Percentiles rank a stretch among this genome's conserved stretches.
Conservation (phyloP, 805 yeast genomes). For the Yarrowia deformans region DNA sequence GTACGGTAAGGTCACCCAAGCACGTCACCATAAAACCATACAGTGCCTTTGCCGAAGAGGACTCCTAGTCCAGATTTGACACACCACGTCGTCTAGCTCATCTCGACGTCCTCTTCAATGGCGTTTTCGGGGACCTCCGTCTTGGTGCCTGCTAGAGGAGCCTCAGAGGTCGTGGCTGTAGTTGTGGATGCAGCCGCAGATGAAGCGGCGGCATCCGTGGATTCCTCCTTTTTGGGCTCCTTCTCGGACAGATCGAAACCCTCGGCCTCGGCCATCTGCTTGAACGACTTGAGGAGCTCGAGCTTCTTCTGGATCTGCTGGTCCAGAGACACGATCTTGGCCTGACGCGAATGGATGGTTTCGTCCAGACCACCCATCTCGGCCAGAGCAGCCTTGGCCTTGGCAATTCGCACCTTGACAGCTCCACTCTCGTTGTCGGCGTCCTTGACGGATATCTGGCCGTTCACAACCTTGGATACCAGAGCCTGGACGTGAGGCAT, state of each 20-base stretch:
- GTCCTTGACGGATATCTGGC: constrained; percentile 46
- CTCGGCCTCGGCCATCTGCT: constrained; percentile 31
- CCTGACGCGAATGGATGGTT: constrained; percentile 45
- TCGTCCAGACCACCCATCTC: constrained; percentile 45
- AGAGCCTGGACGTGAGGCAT: constrained; percentile 46
- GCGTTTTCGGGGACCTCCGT: constrained; percentile 39
- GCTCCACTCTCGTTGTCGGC: constrained; percentile 48
- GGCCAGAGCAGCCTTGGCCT: constrained; percentile 43
- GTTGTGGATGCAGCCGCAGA: not conserved
- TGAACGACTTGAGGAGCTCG: constrained; percentile 35
- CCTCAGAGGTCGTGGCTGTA: constrained; percentile 11
- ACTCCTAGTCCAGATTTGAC: no score
- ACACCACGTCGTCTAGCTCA: constrained; percentile 6
- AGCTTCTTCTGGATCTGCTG: constrained; percentile 46
- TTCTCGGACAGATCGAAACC: not conserved
- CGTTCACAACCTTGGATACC: constrained; percentile 43
- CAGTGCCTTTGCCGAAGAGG: no score
- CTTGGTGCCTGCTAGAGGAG: constrained; percentile 27
- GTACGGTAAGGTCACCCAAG: not conserved
- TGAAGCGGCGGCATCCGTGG: not conserved
- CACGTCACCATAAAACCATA: not conserved
- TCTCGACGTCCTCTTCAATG: constrained; percentile 39
- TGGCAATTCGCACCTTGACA: constrained; percentile 44
- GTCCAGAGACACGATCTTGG: constrained; percentile 48
- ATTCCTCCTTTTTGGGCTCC: constrained; percentile 34